These are phyloP conservation scores for Fusarium paranaense DNA, from an alignment of 2,329 filamentous ascomycete species.

Conservation along the genomic window DNA sequence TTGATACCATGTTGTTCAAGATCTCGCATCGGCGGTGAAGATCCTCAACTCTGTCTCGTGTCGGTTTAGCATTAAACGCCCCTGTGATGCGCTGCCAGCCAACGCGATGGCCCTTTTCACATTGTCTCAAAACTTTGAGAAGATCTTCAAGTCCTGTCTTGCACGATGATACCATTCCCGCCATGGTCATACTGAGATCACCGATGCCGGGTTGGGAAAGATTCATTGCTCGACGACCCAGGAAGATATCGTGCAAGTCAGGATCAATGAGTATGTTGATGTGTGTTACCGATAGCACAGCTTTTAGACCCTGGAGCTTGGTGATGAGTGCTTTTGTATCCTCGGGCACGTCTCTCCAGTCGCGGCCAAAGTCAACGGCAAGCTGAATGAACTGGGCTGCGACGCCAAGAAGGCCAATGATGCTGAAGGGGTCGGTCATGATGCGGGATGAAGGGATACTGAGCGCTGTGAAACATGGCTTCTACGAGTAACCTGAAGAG, in stretches of 20 bases:
- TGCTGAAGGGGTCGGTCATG: neutral
- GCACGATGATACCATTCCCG: neutral
- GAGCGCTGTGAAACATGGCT: neutral
- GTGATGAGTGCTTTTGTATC: neutral
- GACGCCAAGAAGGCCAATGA: neutral
- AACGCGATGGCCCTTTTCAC: neutral
- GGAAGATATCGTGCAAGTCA: neutral
- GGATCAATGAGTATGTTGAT: neutral
- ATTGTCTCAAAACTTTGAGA: neutral
- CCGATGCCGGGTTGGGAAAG: neutral
- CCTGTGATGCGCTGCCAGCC: neutral
- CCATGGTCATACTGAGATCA: rapidly evolving
- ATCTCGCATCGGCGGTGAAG: neutral
- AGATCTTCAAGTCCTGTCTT: neutral
- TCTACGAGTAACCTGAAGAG: neutral
- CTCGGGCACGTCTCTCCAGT: neutral
- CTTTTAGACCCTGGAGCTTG: neutral
- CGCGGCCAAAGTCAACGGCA: neutral
- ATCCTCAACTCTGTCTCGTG: neutral
- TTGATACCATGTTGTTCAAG: neutral
- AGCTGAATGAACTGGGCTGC: neutral
- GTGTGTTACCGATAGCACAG: neutral
- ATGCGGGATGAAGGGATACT: neutral
- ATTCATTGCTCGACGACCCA: neutral
- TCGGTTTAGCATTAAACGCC: neutral